Conservation (phyloP, 2,329 filamentous ascomycete genomes). For the Apiospora marii region DNA sequence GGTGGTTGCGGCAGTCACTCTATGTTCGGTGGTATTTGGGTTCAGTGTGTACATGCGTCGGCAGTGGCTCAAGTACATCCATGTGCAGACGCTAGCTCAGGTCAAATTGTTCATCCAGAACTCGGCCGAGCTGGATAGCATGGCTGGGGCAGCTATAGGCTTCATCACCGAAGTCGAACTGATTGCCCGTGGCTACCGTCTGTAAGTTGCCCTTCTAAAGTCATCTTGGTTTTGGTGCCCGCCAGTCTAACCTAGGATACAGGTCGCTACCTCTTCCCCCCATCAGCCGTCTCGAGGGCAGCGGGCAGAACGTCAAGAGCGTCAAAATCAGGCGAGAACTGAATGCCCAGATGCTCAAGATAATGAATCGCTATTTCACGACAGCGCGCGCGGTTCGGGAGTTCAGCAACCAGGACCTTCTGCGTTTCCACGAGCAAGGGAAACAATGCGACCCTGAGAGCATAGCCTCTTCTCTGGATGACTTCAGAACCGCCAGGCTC, state of each 20-base stretch:
- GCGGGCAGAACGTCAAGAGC: constrained; percentile 80
- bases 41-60: constrained; percentile 41
- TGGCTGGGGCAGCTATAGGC: constrained; percentile 44
- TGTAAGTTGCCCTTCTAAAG: constrained; percentile 33
- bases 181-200: constrained; percentile 44
- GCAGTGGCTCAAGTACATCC: constrained; percentile 42
- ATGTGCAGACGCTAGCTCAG: constrained; percentile 40
- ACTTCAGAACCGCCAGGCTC: constrained; percentile 70
- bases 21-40: constrained; percentile 33
- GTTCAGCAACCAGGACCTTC: constrained; percentile 79
- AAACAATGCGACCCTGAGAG: constrained; percentile 25
- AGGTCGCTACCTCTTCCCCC: constrained; percentile 90
- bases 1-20: constrained; percentile 33
- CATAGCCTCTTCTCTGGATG: constrained; percentile 41
- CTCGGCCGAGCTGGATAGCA: constrained; percentile 42
- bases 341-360: constrained; percentile 71
- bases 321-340: constrained; percentile 80
- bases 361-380: constrained; percentile 76
- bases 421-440: constrained; percentile 67
- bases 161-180: constrained; percentile 46
- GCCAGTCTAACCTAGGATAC: constrained; percentile 28
- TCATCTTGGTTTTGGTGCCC: not conserved
- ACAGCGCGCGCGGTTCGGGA: constrained; percentile 73
- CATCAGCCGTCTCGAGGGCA: constrained; percentile 89
- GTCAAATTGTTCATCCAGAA: constrained; percentile 40